Evolutionary conservation across 495 filamentous ascomycete genomes (phyloP), one percentile per base, ranked within the genome.

Genomic region (Endocarpon pusillum): DNA sequence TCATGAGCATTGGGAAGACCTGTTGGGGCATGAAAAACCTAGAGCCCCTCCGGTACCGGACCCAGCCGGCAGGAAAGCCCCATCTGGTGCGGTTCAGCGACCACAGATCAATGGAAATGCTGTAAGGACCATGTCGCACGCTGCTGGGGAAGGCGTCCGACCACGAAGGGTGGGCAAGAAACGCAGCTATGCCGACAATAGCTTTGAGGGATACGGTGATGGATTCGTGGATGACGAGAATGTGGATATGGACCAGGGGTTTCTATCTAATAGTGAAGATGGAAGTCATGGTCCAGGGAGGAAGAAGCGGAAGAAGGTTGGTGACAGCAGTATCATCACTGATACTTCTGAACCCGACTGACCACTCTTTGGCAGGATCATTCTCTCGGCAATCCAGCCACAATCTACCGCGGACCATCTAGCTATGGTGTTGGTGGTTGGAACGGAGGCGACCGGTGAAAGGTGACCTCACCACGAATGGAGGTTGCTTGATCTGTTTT

Each of bases 191-290:
- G 67, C 73, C 44, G 77, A 80, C 19, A 57, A 57, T 28, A 74
- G 69, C 42, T 81, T 74, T 47, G 67, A 67, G 34, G 77, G 77
- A 3, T 82, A 81, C 41, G 68, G 64, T 32, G 75, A 78, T 55
- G 74, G 69, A 8, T 74, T 55, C 47, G 57, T 58, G 8, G 69
- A 73, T 45, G 70, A 73, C 34, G 67, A 72, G 38, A n/a, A n/a
- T n/a, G n/a, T n/a, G n/a, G n/a, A n/a, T n/a, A n/a, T n/a, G n/a
- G 66, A 66, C 33, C 71, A 69, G 16, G 53, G 59, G 34, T 57
- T 51, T 28, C 56, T 62, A 37, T 58, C 59, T 38, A 62, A 58
- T 30, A 57, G 57, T 37, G 47, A 55, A 39, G 61, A 62, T 40
- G 59, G 57, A 35, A 45, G 48, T n/a, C 51, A 54, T 11, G 59